Base-by-base conservation (phyloP, 2,329 filamentous ascomycete genomes). In the Thelonectria rubi region DNA sequence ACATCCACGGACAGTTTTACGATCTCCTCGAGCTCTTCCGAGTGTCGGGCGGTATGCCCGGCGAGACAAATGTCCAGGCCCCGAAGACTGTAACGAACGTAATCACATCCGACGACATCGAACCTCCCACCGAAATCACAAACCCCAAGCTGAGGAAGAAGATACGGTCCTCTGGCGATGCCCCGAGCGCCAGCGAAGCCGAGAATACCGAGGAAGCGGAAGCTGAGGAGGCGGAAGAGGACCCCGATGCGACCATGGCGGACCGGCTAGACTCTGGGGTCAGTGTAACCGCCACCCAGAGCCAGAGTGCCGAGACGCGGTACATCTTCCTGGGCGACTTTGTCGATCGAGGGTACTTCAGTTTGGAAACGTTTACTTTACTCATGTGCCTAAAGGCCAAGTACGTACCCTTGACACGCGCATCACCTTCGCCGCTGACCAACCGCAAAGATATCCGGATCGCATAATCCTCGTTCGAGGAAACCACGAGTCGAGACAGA, bases 1-100 rank as follows among this genome's bases (percentile, higher is more conserved):
- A 99, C 76, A 98, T 99, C 65, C 95, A 99, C 79, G 95, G 95
- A 71, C 95, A 99, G 80, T 98, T 98, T 78, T 98, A 99, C 80
- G 95, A 99, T 77, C 84, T 99, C 10, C 88, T 98, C 64, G 95
- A 99, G 82, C 88, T 99, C 51, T 99, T 99, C 80, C 91, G 94
- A 55, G 94, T 99, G 42, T 93, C 94, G 48, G 95, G 95, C 63
- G 95, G 95, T 67, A 97, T 98, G 92, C 95, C 95, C 11, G 93
- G 93, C 72, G 91, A 97, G 71, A 86, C 87, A 40, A 86, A 89
- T 64, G 84, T 88, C 24, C 85, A 93, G 73, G 80, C 86, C 14
- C 90, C 91, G 15, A 86, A 88, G 70, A 90, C 89, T 11, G 81
- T 86, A 30, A 88, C 89, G 9, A 87, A 88, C 10, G 86, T 93